phyloP scores from a whole-genome alignment of 768 basidiomycete genomes.

The Tulasnella sp. region DNA sequence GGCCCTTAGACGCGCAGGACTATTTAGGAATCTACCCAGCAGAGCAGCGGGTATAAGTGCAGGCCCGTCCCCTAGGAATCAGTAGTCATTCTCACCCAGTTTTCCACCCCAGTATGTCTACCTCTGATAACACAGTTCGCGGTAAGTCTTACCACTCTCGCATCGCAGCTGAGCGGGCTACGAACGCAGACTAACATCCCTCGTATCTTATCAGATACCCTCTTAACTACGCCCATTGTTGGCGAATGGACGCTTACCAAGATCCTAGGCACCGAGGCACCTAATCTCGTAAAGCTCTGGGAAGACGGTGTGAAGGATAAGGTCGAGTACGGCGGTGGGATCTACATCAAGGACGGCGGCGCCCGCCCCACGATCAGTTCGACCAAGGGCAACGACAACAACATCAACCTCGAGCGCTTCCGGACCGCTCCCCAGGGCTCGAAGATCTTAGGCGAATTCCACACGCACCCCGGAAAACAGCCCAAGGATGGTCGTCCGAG shows the following conservation, averaged over 20 bases:
- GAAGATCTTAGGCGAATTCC: not conserved
- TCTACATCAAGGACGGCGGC: not conserved
- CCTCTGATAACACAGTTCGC: not conserved
- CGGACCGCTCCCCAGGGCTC: not conserved
- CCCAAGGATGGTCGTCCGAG: not conserved
- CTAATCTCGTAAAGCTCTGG: not conserved
- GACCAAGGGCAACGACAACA: not conserved
- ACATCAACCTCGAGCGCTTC: not conserved
- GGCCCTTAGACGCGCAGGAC: not conserved
- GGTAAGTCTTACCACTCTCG: not conserved
- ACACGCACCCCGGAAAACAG: not conserved
- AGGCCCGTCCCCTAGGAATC: not conserved
- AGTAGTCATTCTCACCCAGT: no score
- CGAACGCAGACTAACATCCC: no score
- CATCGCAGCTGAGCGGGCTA: no score
- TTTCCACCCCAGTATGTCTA: not conserved
- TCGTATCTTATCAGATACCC: not conserved
- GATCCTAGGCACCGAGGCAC: not conserved
- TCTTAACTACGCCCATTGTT: not conserved
- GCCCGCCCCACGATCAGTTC: not conserved
- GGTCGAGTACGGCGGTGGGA: not conserved
- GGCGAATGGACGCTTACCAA: not conserved
- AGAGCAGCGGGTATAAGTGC: not conserved
- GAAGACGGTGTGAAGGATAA: not conserved
- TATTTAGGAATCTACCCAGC: not conserved